Conservation (phyloP, 1,284 basidiomycete genomes). For the Trametes pubescens region DNA sequence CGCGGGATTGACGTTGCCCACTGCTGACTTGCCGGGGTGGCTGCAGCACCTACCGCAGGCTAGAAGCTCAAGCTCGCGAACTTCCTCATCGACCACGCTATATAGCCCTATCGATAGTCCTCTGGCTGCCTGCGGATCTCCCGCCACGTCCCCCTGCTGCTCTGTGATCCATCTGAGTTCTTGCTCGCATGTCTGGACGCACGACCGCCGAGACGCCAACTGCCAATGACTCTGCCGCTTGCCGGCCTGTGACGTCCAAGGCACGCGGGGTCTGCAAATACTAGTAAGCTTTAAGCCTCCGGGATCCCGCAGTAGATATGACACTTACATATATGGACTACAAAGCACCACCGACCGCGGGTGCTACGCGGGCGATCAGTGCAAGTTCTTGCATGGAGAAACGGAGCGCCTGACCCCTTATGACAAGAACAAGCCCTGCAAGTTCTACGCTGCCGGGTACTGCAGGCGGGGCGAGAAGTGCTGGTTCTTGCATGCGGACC, state of each 20-base stretch:
- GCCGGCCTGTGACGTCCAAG: slow-evolving; percentile 63
- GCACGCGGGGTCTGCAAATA: slow-evolving; percentile 36
- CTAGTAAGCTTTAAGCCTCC: slow-evolving; percentile 27
- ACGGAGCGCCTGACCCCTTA: slow-evolving; percentile 64
- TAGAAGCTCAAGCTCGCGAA: background rate
- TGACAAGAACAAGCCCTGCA: slow-evolving; percentile 74
- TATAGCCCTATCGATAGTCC: slow-evolving; percentile 2
- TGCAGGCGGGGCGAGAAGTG: slow-evolving; percentile 72
- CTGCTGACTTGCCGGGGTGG: slow-evolving; percentile 20
- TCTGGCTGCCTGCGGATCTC: background rate
- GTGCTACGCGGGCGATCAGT: slow-evolving; percentile 68
- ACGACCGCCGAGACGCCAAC: background rate
- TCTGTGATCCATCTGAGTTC: background rate
- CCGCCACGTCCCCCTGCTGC: too few relatives aligned
- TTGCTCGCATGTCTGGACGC: slow-evolving; percentile 18
- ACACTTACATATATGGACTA: slow-evolving; percentile 3
- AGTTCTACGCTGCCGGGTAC: slow-evolving; percentile 67
- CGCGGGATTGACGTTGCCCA: background rate
- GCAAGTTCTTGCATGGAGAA: slow-evolving; percentile 78
- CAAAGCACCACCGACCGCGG: slow-evolving; percentile 56
- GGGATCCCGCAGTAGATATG: too few relatives aligned
- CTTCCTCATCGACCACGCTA: background rate
- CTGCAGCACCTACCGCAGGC: slow-evolving; percentile 27
- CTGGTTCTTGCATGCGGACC: slow-evolving; percentile 71
- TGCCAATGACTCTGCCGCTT: background rate